Conservation (phyloP, 352 stramenopile species). For the Phytophthora cryptogea region DNA sequence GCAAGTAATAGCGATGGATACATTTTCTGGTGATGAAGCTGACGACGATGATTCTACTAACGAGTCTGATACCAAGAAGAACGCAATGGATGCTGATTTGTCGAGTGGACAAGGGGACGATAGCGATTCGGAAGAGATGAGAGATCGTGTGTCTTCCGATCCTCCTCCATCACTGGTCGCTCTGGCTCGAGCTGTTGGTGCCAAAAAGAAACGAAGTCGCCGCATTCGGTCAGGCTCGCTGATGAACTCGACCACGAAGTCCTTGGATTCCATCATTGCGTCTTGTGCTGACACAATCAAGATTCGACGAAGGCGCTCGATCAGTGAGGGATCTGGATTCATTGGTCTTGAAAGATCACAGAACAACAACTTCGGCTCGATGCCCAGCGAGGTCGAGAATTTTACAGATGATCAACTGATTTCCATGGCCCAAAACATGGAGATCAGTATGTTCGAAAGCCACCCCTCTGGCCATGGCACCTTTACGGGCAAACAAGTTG, state of each 20-base stretch:
- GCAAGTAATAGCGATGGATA: slow-evolving; percentile 64
- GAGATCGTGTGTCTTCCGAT: slow-evolving; percentile 65
- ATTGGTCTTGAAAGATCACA: slow-evolving; percentile 26
- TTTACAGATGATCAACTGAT: slow-evolving; percentile 79
- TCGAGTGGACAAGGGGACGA: slow-evolving; percentile 35
- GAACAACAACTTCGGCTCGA: slow-evolving; percentile 27
- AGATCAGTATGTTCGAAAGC: slow-evolving; percentile 54
- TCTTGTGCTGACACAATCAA: slow-evolving; percentile 56
- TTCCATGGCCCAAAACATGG: slow-evolving; percentile 78
- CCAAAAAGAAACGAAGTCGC: slow-evolving; percentile 48
- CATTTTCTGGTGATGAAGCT: slow-evolving; percentile 48
- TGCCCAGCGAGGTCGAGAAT: slow-evolving; percentile 72
- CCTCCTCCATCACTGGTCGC: slow-evolving; percentile 37
- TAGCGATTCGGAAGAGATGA: slow-evolving; percentile 45
- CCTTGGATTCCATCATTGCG: slow-evolving; percentile 71
- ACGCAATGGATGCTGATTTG: slow-evolving; percentile 20
- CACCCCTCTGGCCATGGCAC: slow-evolving; percentile 44
- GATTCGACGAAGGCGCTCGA: slow-evolving; percentile 52
- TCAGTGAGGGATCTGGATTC: slow-evolving; percentile 60
- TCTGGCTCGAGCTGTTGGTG: slow-evolving; percentile 29
- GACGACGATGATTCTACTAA: slow-evolving; percentile 32
- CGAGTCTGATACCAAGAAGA: slow-evolving; percentile 29
- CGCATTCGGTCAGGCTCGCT: slow-evolving; percentile 60
- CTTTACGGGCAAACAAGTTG: slow-evolving; percentile 67
- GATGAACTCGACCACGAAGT: slow-evolving; percentile 66